These are phyloP conservation scores for Rehmannia glutinosa DNA, from an alignment of 257 asterid species.

Conservation along the genomic window DNA sequence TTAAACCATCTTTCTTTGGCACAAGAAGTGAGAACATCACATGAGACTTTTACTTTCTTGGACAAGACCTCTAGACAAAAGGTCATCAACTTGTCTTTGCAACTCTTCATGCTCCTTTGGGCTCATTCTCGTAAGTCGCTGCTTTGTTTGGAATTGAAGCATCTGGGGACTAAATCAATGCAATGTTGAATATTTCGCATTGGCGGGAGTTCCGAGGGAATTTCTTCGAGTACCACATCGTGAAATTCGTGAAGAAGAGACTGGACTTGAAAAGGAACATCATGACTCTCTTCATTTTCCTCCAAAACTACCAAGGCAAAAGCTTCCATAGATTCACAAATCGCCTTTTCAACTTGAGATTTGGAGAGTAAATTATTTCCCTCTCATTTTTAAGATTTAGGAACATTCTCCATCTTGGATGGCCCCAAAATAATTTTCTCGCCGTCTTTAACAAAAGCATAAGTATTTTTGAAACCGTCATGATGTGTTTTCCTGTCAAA, in stretches of 20 bases:
- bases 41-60: background rate
- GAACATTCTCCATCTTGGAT: background rate
- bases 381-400: too few relatives aligned
- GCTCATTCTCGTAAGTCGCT: background rate
- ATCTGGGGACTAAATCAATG: background rate
- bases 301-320: background rate
- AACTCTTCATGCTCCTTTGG: background rate
- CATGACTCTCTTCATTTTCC: background rate
- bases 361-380: background rate
- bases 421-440: background rate
- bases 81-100: background rate
- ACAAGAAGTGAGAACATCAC: background rate
- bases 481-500: background rate
- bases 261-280: background rate
- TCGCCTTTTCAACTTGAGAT: background rate
- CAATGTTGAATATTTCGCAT: background rate
- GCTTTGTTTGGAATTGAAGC: background rate
- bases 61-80: background rate
- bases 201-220: background rate
- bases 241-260: background rate
- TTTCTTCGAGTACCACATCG: background rate
- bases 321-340: background rate
- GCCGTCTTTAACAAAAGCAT: background rate
- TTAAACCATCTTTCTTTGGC: conserved; percentile 6
- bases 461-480: background rate